A percentile compares a stretch with the other conserved stretches of the same genome.
Conservation (phyloP, 257 asterid genomes). For the Nicotiana noctiflora region DNA sequence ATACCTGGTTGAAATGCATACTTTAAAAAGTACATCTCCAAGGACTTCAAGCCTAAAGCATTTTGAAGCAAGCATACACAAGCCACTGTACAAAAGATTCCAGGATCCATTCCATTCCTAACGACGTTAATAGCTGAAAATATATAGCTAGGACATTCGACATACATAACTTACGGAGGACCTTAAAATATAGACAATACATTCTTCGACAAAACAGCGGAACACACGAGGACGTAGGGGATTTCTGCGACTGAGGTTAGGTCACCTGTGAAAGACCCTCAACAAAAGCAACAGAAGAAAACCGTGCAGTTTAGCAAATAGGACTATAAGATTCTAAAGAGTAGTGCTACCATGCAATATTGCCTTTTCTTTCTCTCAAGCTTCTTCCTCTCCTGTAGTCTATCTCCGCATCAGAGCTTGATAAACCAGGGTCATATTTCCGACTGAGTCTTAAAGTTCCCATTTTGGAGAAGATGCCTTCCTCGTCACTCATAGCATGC, state of each 20-base stretch:
- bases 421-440: slow-evolving; percentile 54
- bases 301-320: slow-evolving; percentile 24
- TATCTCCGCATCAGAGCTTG: slow-evolving; percentile 87
- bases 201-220: slow-evolving; percentile 5
- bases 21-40: slow-evolving; percentile 1
- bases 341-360: slow-evolving; percentile 30
- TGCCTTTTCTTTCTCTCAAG: slow-evolving; percentile 59
- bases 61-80: slow-evolving; percentile 2
- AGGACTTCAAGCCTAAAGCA: slow-evolving; percentile 5
- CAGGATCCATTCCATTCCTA: not conserved
- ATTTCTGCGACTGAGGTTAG: slow-evolving; percentile 19
- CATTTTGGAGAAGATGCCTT: slow-evolving; percentile 47
- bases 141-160: slow-evolving; percentile 1
- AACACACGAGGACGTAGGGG: slow-evolving; percentile 6
- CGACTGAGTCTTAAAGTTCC: slow-evolving; percentile 49
- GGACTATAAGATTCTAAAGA: not conserved
- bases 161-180: not conserved
- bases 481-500: slow-evolving; percentile 53
- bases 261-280: slow-evolving; percentile 25
- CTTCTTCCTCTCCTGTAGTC: slow-evolving; percentile 87
- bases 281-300: slow-evolving; percentile 15
- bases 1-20: slow-evolving; percentile 1
- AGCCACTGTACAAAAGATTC: slow-evolving; percentile 1
- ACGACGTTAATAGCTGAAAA: slow-evolving; percentile 2
- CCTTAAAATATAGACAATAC: slow-evolving; percentile 10